A percentile compares a stretch with the other conserved stretches of the same genome.
These are phyloP conservation scores for Piper betle DNA, from an alignment of 164 flowering plant species.

Conservation along the genomic window DNA sequence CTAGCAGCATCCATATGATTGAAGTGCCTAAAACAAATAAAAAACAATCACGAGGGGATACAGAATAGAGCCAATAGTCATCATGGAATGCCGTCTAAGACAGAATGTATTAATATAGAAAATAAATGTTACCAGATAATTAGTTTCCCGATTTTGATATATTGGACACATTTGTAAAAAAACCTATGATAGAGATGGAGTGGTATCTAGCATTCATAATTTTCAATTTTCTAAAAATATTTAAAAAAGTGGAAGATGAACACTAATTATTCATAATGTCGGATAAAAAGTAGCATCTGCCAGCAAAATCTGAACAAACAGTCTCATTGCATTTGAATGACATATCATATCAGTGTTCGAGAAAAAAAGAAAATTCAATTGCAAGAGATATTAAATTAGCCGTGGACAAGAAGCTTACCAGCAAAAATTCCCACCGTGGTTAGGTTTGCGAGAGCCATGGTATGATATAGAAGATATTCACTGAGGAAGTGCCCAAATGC, in stretches of 20 bases:
- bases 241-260: background rate
- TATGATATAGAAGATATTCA: constrained; percentile 65
- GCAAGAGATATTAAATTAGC: background rate
- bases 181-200: background rate
- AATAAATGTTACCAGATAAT: background rate
- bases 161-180: background rate
- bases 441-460: constrained; percentile 73
- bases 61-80: background rate
- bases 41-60: background rate
- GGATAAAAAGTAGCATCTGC: background rate
- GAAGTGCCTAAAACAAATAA: constrained; percentile 52
- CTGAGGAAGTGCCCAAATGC: constrained; percentile 87
- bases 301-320: background rate
- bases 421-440: constrained; percentile 86
- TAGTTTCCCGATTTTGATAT: background rate
- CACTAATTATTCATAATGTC: background rate
- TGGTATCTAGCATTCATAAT: too few relatives aligned
- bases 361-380: background rate
- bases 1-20: constrained; percentile 69
- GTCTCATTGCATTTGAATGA: background rate
- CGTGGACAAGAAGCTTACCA: constrained; percentile 26
- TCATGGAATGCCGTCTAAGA: background rate
- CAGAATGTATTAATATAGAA: background rate
- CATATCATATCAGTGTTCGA: background rate
- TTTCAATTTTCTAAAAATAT: too few relatives aligned